Evolutionary conservation across 2,329 filamentous ascomycete species (phyloP).

Genomic region (Juglanconis oblonga): DNA sequence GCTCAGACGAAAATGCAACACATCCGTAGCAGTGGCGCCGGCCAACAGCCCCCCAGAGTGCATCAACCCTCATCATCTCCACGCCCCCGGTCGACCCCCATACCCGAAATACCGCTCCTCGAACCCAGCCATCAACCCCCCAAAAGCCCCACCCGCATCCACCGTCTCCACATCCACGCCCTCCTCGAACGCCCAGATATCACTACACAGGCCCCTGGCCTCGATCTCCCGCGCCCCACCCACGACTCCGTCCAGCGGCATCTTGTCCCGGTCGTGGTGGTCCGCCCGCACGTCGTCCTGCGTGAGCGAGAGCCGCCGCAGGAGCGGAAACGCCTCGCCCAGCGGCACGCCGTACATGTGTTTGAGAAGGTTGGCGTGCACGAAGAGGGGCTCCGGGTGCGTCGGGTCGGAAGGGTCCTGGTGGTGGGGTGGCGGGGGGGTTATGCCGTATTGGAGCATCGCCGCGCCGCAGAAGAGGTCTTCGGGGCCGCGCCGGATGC

Average conservation of each 20-base stretch:
- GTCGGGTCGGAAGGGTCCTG: slow-evolving; percentile 6
- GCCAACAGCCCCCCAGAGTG: too few species aligned
- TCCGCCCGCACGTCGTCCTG: slow-evolving; percentile 13
- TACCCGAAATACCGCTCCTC: slow-evolving; percentile 13
- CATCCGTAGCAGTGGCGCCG: too few species aligned
- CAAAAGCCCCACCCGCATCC: slow-evolving; percentile 4
- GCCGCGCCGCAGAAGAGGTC: slow-evolving; percentile 16
- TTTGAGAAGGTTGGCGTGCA: slow-evolving; percentile 18
- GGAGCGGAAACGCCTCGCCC: slow-evolving; percentile 1
- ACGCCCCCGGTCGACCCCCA: slow-evolving; percentile 6
- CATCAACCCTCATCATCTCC: not conserved
- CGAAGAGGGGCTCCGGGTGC: slow-evolving; percentile 15
- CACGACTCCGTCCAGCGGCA: slow-evolving; percentile 1
- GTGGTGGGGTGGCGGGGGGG: not conserved
- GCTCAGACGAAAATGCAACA: too few species aligned
- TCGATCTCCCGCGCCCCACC: slow-evolving; percentile 5
- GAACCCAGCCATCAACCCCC: slow-evolving; percentile 5
- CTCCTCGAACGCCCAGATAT: slow-evolving; percentile 12
- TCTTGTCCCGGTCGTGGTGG: not conserved
- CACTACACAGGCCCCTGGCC: slow-evolving; percentile 14
- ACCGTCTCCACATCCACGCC: slow-evolving; percentile 11
- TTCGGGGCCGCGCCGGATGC: not conserved
- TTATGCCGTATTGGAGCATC: slow-evolving; percentile 17
- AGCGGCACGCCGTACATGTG: slow-evolving; percentile 13
- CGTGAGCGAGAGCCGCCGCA: slow-evolving; percentile 9